phyloP scores from a whole-genome alignment of 306 rosid genomes.

The Corylus heterophylla region DNA sequence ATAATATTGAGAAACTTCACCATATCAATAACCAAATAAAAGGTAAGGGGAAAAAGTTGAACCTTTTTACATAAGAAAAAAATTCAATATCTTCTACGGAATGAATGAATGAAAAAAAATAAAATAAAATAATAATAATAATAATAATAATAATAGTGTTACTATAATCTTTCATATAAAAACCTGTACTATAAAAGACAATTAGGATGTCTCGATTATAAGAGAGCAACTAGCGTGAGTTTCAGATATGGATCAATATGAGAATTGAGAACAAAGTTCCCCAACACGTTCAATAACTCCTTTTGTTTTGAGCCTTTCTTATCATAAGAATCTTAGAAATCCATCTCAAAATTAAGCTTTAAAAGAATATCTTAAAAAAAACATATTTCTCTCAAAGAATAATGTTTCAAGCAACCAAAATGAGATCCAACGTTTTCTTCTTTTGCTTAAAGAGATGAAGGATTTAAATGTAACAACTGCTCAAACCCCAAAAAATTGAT shows the following conservation, averaged over 20 bases:
- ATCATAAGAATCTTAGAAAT: background rate
- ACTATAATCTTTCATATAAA: background rate
- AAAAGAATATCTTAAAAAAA: background rate
- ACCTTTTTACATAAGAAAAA: background rate
- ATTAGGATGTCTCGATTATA: background rate
- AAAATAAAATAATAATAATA: no score
- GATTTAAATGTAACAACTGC: background rate
- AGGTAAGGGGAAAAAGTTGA: background rate
- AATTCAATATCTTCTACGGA: background rate
- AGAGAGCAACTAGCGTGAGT: background rate
- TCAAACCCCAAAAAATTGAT: no score
- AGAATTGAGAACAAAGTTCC: background rate
- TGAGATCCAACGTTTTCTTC: background rate
- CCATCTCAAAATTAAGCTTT: background rate
- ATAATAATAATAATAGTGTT: background rate
- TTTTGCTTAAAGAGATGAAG: background rate
- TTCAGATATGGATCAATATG: background rate
- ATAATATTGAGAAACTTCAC: background rate
- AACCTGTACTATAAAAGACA: background rate
- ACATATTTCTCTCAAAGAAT: background rate
- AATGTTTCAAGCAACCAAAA: background rate
- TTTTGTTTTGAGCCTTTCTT: background rate
- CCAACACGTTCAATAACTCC: background rate
- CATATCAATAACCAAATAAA: background rate
- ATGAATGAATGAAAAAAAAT: background rate